Percentiles rank a stretch among this genome's conserved stretches.
Evolutionary conservation across 2,329 filamentous ascomycete genomes (phyloP).

Genomic region (Penicillium concentricum): DNA sequence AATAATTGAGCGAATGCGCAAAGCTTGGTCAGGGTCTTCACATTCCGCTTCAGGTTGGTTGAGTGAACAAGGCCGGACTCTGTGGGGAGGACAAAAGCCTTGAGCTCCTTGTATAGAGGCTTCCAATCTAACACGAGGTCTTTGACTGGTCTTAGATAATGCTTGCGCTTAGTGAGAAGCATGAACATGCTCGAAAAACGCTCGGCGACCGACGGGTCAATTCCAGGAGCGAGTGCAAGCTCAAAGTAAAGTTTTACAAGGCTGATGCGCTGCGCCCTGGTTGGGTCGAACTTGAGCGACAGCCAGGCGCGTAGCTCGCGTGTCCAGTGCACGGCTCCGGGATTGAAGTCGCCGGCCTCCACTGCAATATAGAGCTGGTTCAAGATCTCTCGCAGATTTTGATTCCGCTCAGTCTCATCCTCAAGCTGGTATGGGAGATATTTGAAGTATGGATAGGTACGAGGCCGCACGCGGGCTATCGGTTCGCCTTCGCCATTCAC

Average conservation of each 20-base stretch:
- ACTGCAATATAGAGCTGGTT: slow-evolving; percentile 92
- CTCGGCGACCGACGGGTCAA: slow-evolving; percentile 79
- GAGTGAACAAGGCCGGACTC: slow-evolving; percentile 68
- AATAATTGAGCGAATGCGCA: slow-evolving; percentile 88
- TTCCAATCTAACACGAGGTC: slow-evolving; percentile 93
- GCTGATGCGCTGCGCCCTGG: slow-evolving; percentile 75
- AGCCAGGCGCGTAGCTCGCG: slow-evolving; percentile 94
- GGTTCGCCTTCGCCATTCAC: slow-evolving; percentile 55
- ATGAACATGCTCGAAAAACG: slow-evolving; percentile 97
- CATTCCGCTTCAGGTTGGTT: slow-evolving; percentile 63
- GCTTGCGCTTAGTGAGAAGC: slow-evolving; percentile 90
- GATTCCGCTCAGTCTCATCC: slow-evolving; percentile 72
- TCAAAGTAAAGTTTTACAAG: slow-evolving; percentile 93
- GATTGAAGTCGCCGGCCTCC: slow-evolving; percentile 88
- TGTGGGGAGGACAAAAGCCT: slow-evolving; percentile 80
- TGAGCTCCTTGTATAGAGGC: slow-evolving; percentile 88
- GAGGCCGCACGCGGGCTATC: slow-evolving; percentile 70
- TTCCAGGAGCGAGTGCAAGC: slow-evolving; percentile 81
- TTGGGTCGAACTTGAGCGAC: slow-evolving; percentile 94
- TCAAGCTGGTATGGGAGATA: slow-evolving; percentile 89
- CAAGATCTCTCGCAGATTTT: slow-evolving; percentile 79
- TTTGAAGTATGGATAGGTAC: slow-evolving; percentile 90
- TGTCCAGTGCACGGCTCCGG: slow-evolving; percentile 94
- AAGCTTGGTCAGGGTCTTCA: slow-evolving; percentile 78
- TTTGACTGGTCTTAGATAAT: slow-evolving; percentile 86